Base-by-base conservation (phyloP, 768 basidiomycete genomes). In the Leucogyrophana mollusca region DNA sequence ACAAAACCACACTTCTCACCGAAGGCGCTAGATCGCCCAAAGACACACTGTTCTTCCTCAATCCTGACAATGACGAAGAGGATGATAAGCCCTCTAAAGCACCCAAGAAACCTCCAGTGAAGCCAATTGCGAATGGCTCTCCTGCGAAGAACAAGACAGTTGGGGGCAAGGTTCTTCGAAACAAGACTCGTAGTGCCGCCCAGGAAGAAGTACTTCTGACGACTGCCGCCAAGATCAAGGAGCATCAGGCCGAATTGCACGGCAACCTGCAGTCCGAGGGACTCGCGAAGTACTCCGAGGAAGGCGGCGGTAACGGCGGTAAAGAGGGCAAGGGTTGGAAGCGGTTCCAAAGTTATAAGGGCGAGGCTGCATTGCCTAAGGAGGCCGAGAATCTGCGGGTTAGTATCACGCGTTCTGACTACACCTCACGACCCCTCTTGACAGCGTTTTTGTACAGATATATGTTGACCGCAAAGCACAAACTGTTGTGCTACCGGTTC, bases 301-400 rank as follows among this genome's bases (percentile, higher is more conserved):
- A 85, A 45, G 90, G 85, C 6, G 84, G 79, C 25, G 89, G 81
- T 0, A 71, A 73, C 17, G 79, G 78, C 34, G 87, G 85, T 11
- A 92, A 90, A 56, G 86, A 94, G 58, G 91, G 90, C 30, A 97
- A 98, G 64, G 80, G 83, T 11, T 94, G 94, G 87, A 95, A 94
- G 64, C 82, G 85, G 51, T 98, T 95, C 72, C 92, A 92, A 70
- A 95, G 93, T 56, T 99, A 97, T 69, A 93, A 93, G 67, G 88
- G 94, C 25, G 95, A 99, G 60, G 90, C 78, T 11, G 94, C 86
- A 40, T 66, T 98, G 25, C 96, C 95, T 2, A 73, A 75, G n/a
- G 87, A 93, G 47, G 83, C 85, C 5, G 89, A 94, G 50, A 77
- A 75, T 50, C 65, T 94, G 39, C 77, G 87, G 64, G 94, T 96